These are phyloP conservation scores for Lophiostoma macrostomum DNA, from an alignment of 495 filamentous ascomycete species.

Conservation along the genomic window DNA sequence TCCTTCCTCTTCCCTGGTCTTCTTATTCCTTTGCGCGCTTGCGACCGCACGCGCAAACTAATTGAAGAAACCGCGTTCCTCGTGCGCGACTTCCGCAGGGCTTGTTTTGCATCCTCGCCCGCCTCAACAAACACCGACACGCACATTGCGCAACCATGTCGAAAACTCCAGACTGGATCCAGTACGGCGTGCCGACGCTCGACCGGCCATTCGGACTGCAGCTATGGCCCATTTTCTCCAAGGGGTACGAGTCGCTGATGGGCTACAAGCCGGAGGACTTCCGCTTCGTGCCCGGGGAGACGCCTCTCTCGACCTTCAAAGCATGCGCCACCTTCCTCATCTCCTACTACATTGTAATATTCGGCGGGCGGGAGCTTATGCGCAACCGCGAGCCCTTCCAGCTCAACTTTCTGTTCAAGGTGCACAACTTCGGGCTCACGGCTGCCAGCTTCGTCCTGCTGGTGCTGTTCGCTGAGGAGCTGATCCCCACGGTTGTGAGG, in stretches of 20 bases:
- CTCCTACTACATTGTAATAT: slow-evolving; percentile 72
- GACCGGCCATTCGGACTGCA: slow-evolving; percentile 89
- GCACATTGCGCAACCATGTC: slow-evolving; percentile 25
- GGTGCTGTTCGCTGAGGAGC: slow-evolving; percentile 68
- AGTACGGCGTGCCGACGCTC: slow-evolving; percentile 60
- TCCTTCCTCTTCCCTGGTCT: slow-evolving; percentile 2
- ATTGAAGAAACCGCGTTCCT: too few relatives aligned
- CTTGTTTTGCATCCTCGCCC: not conserved
- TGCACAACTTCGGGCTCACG: slow-evolving; percentile 80
- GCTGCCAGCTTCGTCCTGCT: slow-evolving; percentile 65
- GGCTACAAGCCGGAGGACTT: slow-evolving; percentile 74
- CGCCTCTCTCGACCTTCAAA: slow-evolving; percentile 68
- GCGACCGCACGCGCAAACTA: too few relatives aligned
- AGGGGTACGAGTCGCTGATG: slow-evolving; percentile 67
- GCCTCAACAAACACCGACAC: not conserved
- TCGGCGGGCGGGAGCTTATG: slow-evolving; percentile 73
- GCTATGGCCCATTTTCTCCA: slow-evolving; percentile 88
- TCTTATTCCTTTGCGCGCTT: not conserved
- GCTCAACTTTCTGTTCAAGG: slow-evolving; percentile 65
- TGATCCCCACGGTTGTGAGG: slow-evolving; percentile 64
- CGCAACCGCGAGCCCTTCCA: slow-evolving; percentile 64
- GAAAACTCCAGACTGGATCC: slow-evolving; percentile 36
- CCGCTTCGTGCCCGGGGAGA: slow-evolving; percentile 61
- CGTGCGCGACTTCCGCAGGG: too few relatives aligned
- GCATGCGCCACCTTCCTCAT: slow-evolving; percentile 61